Conservation (phyloP, 2,329 filamentous ascomycete genomes). For the Xylaria sp. region DNA sequence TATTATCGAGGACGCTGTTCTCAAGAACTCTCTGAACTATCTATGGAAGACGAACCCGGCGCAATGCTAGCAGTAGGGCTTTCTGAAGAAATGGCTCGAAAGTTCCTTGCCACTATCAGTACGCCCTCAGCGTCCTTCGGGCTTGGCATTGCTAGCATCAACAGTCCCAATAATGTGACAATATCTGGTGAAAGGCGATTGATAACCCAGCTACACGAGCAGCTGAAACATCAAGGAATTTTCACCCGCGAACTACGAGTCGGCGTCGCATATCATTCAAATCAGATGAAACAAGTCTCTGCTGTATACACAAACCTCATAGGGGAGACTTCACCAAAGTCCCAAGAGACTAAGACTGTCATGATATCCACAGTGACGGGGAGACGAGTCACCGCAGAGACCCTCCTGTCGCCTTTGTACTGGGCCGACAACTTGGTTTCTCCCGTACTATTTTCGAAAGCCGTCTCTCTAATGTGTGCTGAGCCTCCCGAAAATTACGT, state of each 20-base stretch:
- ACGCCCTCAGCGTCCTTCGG: neutral
- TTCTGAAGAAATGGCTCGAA: neutral
- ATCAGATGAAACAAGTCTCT: slow-evolving; percentile 37
- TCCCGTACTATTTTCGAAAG: slow-evolving; percentile 41
- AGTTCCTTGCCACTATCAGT: neutral
- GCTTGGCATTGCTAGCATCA: slow-evolving; percentile 39
- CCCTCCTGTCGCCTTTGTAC: neutral
- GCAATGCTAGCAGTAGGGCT: neutral
- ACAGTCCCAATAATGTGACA: slow-evolving; percentile 41
- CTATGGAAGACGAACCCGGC: too few species aligned
- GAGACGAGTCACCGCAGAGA: neutral
- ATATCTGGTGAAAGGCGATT: slow-evolving; percentile 39
- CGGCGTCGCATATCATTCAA: slow-evolving; percentile 43
- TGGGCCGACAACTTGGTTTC: slow-evolving; percentile 38
- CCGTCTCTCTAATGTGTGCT: slow-evolving; percentile 22
- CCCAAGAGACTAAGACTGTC: neutral
- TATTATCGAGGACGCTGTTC: neutral
- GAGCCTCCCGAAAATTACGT: neutral
- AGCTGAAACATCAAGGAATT: slow-evolving; percentile 29
- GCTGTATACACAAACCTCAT: slow-evolving; percentile 18
- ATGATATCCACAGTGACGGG: neutral
- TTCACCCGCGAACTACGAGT: slow-evolving; percentile 40
- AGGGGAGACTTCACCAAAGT: too few species aligned
- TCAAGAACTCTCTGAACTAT: too few species aligned
- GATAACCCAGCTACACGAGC: slow-evolving; percentile 28